Base-by-base conservation (phyloP, 106 monocot genomes). In the Posidonia australis region DNA sequence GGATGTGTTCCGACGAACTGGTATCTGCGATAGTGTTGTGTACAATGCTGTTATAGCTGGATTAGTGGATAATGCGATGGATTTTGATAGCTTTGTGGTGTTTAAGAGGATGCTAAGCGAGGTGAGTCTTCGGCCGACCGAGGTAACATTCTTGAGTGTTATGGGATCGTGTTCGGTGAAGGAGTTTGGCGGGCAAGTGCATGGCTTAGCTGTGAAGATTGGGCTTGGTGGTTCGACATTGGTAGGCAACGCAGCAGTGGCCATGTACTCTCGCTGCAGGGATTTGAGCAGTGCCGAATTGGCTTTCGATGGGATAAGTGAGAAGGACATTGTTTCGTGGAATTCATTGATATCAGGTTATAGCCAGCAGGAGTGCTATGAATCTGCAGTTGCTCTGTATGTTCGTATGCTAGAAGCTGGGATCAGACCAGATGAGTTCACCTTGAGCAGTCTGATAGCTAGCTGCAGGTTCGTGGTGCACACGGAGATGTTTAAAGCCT, bases 291-390 rank as follows among this genome's bases (percentile, higher is more conserved):
- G 53, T 51, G 81, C 77, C 55, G 52, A 30, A 30, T 20, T 64
- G 25, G 54, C 66, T 10, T 77, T 77, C 48, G 73, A 48, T 0
- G 65, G 18, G 59, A 77, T 77, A 1, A 19, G 29, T 29, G 53
- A 60, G 23, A 81, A 70, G 54, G 81, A 81, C 60, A 23, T 60
- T 17, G 62, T 81, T 32, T 81, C 77, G 18, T 81, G 81, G 81
- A 81, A 74, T 66, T 69, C 81, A 31, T 58, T 81, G 54, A 77
- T 81, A 59, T 73, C 77, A 36, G 77, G 60, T 5, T 77, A 70
- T 47, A 65, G 72, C 46, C 62, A 72, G 60, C 23, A 60, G 13
- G 68, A 58, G 12, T 51, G 56, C 16, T 44, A 44, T 46, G 72
- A 81, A 31, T 20, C 46, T 13, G 72, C 63, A 6, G 13, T 76